Percentiles rank a stretch among this genome's conserved stretches.
phyloP scores from a whole-genome alignment of 805 yeast species.

The Komagataella populi region DNA sequence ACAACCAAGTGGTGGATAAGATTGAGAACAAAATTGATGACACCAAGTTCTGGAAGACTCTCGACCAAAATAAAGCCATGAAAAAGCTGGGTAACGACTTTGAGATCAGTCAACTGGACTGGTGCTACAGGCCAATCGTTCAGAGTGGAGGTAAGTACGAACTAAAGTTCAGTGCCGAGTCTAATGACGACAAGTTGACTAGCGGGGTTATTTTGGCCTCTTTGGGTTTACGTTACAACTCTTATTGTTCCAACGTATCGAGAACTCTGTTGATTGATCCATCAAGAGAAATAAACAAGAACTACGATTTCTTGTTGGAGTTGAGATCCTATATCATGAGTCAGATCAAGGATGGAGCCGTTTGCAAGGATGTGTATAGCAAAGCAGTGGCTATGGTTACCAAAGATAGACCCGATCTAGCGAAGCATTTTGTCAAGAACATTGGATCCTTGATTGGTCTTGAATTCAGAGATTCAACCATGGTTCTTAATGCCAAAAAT shows the following conservation, averaged over 20 bases:
- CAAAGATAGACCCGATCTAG: slow-evolving; percentile 53
- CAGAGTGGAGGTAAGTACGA: slow-evolving; percentile 84
- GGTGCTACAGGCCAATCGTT: slow-evolving; percentile 88
- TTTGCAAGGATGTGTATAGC: slow-evolving; percentile 53
- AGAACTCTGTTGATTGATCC: slow-evolving; percentile 89
- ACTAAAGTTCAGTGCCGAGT: slow-evolving; percentile 69
- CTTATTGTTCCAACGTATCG: slow-evolving; percentile 78
- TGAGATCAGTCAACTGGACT: slow-evolving; percentile 67
- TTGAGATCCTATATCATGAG: slow-evolving; percentile 55
- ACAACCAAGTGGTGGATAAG: slow-evolving; percentile 57
- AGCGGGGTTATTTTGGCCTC: slow-evolving; percentile 74
- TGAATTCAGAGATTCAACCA: slow-evolving; percentile 72
- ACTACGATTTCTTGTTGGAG: slow-evolving; percentile 63
- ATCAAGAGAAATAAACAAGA: slow-evolving; percentile 58
- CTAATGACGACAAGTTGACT: slow-evolving; percentile 51
- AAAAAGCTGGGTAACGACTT: slow-evolving; percentile 55
- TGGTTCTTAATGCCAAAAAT: slow-evolving; percentile 60
- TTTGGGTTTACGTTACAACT: slow-evolving; percentile 75
- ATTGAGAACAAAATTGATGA: slow-evolving; percentile 78
- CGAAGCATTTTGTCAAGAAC: slow-evolving; percentile 53
- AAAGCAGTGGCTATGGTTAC: slow-evolving; percentile 49
- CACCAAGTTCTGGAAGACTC: slow-evolving; percentile 44
- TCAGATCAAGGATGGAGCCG: slow-evolving; percentile 52
- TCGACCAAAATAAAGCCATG: slow-evolving; percentile 29
- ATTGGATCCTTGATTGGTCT: slow-evolving; percentile 85